Evolutionary conservation across 2,329 filamentous ascomycete genomes (phyloP), one percentile per base, ranked within the genome.

Genomic region (Albophoma yamanashiensis): DNA sequence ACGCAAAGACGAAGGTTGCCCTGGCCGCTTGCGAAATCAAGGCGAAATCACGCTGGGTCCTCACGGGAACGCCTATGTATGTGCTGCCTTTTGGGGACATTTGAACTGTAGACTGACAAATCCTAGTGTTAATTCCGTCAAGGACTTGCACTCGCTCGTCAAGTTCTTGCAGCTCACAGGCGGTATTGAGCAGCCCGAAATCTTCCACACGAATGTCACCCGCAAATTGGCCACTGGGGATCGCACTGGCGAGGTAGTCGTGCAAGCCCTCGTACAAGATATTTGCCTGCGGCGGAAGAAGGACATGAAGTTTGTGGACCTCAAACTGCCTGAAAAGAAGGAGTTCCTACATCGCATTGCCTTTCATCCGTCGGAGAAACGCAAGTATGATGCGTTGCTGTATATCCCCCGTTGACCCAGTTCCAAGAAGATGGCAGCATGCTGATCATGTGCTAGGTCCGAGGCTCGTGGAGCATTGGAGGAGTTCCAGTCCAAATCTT

Each of bases 261-360:
- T 95, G 4, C 89, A 93, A 68, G 81, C 85, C 6, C 79, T 96
- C 53, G 92, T 96, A 85, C 80, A 81, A n/a, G 86, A 89, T 22
- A 82, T 96, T 55, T 94, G 89, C 67, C 78, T 96, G 27, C 84
- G 92, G 43, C 84, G 92, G 43, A 88, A 86, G 72, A 96, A 96
- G 71, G 87, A 93, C 60, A 96, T 96, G 91, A 81, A 82, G 6
- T 96, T 95, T 68, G 83, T 96, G 58, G 90, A 96, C 65, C 77
- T 96, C 25, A 88, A 86, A 63, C 79, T 96, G 11, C 91, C 92
- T 0, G 78, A 85, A 17, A 85, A 95, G 67, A 87, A 85, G 1
- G 91, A 93, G 68, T 92, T 88, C 64, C 79, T 94, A 7, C 87
- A 94, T 67, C 83, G 84, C 11, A 84, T 96, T 65, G 79, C 85